Base-by-base conservation (phyloP, 176 grass and related monocot genomes). In the Raddia guianensis region DNA sequence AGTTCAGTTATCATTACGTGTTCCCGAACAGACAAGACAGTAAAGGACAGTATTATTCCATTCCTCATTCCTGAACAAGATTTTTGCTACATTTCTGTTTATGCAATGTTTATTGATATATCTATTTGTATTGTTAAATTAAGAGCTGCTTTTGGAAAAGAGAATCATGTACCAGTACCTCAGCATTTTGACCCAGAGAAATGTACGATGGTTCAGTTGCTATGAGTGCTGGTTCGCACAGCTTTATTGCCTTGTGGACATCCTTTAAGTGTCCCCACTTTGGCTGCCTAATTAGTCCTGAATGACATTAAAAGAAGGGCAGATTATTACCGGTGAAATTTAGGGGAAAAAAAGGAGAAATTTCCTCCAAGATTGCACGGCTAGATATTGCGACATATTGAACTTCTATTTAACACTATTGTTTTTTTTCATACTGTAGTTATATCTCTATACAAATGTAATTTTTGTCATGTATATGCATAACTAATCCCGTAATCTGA, bases 231-330 rank as follows among this genome's bases (percentile, higher is more conserved):
- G 86, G 84, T 82, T 99, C 92, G 20, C 92, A 95, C 54, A 93
- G 80, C 82, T 99, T 99, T 81, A 99, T 95, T 9, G 91, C 90
- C 82, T 90, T 99, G 69, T 99, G 96, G 64, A 99, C 75, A 80
- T 99, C 96, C 88, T 84, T 93, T 20, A 99, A 78, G 84, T 99
- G 96, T 2, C 96, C 92, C 96, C 96, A 99, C 75, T 99, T 99
- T 33, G 96, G 93, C 60, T 95, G 87, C 74, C 91, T 93, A 40
- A 93, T n/a, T 19, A 88, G 87, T 73, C 96, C 96, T 99, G 82
- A 67, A 79, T 61, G 50, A 72, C 45, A 84, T 82, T 60, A 62
- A 55, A 65, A 71, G 46, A 50, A 79, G 53, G 4, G 33, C 10
- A 45, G 44, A 73, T 56, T 20, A 59, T 78, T 48, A 66, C 16